Percentiles rank a stretch among this genome's conserved stretches.
These are phyloP conservation scores for Maudiozyma serrabonitensis DNA, from an alignment of 805 yeast species.

Conservation along the genomic window DNA sequence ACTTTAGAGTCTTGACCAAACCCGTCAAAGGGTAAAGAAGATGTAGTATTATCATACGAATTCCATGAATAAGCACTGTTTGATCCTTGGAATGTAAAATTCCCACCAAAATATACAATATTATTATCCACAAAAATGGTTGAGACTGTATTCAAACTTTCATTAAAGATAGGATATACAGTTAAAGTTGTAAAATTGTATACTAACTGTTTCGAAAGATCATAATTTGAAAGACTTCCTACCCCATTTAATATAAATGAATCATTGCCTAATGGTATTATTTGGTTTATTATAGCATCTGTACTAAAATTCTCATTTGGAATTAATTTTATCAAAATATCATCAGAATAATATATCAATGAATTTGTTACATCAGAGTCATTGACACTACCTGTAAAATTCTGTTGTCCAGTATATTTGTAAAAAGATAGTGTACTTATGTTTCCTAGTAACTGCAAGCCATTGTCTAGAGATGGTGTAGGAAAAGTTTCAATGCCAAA, in stretches of 20 bases:
- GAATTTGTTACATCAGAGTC: slow-evolving; percentile 8
- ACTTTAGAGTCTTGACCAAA: slow-evolving; percentile 52
- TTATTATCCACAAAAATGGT: slow-evolving; percentile 42
- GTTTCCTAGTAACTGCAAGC: slow-evolving; percentile 17
- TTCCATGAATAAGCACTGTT: slow-evolving; percentile 56
- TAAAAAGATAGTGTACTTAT: slow-evolving; percentile 17
- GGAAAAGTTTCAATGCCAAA: slow-evolving; percentile 5
- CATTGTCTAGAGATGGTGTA: not conserved
- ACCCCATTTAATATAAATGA: slow-evolving; percentile 29
- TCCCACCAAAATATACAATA: slow-evolving; percentile 73
- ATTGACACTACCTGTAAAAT: slow-evolving; percentile 19
- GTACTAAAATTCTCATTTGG: slow-evolving; percentile 4
- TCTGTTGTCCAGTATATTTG: slow-evolving; percentile 25
- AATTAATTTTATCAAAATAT: slow-evolving; percentile 17
- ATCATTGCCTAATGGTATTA: slow-evolving; percentile 26
- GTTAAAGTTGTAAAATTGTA: slow-evolving; percentile 26
- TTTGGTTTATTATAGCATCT: slow-evolving; percentile 12
- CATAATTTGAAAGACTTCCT: slow-evolving; percentile 20
- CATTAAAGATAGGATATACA: slow-evolving; percentile 20
- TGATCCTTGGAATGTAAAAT: slow-evolving; percentile 42
- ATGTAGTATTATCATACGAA: slow-evolving; percentile 32
- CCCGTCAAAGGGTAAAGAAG: slow-evolving; percentile 61
- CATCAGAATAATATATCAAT: slow-evolving; percentile 21
- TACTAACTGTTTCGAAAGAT: slow-evolving; percentile 26
- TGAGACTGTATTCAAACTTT: slow-evolving; percentile 27